Base-by-base conservation (phyloP, 2,329 filamentous ascomycete genomes). In the Trichoderma asperellum region DNA sequence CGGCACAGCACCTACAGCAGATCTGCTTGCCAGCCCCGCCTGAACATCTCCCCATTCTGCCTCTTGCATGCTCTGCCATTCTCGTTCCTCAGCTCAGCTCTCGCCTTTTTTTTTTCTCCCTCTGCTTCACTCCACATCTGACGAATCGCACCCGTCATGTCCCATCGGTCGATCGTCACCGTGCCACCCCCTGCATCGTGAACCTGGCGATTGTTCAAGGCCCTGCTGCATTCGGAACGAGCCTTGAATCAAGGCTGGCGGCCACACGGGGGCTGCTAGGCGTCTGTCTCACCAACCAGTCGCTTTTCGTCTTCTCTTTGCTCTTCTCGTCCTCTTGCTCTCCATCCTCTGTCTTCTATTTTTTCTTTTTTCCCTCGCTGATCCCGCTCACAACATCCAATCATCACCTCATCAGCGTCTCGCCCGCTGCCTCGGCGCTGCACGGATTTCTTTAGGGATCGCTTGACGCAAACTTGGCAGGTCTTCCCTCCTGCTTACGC, bases 121-220 rank as follows among this genome's bases (percentile, higher is more conserved):
- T 21, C 65, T 59, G 34, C 65, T 53, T 53, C 43, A 60, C 24
- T 18, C 66, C 43, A 29, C n/a, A n/a, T 43, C 66, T 57, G 66
- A 57, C 57, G 66, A 68, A 68, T 68, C 58, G 66, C 52, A 47
- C 43, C 47, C 66, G 68, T 40, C 68, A 69, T 69, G 68, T 55
- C 29, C 60, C 62, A 58, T 59, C 53, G 53, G 24, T 53, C 56
- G 21, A 56, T 66, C 43, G 53, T 69, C 53, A 34, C 68, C 52
- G 61, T 59, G 34, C 53, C 68, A 57, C 68, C 68, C 68, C 60
- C 68, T 69, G 68, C 68, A 69, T 69, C 68, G 61, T 69, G 68
- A 69, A 66, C 68, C 68, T 63, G 55, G 58, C 58, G 58, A 57
- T 55, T 68, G 47, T 16, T 18, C 43, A 24, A 49, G 47, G 47